Percentiles rank a stretch among this genome's conserved stretches.
Conservation (phyloP, 1,139 yeast genomes). For the Yamadazyma trypodendri region DNA sequence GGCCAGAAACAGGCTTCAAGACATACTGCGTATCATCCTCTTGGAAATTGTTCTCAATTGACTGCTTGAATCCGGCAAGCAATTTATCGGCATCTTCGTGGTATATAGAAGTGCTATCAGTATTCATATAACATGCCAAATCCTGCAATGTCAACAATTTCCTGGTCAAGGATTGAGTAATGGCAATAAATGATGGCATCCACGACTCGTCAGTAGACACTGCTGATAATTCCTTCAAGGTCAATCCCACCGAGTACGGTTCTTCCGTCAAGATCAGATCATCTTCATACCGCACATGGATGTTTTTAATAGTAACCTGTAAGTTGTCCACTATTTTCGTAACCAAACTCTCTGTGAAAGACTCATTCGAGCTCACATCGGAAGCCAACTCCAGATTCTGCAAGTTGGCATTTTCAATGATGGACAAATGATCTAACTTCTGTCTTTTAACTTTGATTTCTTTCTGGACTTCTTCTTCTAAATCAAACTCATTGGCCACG, state of each 20-base stretch:
- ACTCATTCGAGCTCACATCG: conserved; percentile 56
- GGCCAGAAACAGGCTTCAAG: conserved; percentile 85
- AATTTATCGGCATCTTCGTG: conserved; percentile 44
- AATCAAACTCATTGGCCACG: conserved; percentile 50
- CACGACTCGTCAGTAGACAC: conserved; percentile 84
- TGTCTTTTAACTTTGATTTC: conserved; percentile 66
- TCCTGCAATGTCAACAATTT: conserved; percentile 77
- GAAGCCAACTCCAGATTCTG: conserved; percentile 41
- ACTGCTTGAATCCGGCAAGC: conserved; percentile 38
- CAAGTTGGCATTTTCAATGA: conserved; percentile 46
- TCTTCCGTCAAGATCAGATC: conserved; percentile 58
- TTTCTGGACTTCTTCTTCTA: conserved; percentile 65
- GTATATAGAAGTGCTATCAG: conserved; percentile 54
- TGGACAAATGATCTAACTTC: conserved; percentile 67
- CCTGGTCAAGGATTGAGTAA: conserved; percentile 65
- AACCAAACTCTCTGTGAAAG: conserved; percentile 82
- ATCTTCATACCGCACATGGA: conserved; percentile 92
- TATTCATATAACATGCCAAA: conserved; percentile 83
- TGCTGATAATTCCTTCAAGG: conserved; percentile 85
- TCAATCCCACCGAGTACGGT: conserved; percentile 83
- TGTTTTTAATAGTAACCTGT: conserved; percentile 89
- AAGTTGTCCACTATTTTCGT: conserved; percentile 91
- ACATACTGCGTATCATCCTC: conserved; percentile 55
- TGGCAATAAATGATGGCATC: conserved; percentile 82
- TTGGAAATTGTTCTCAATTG: conserved; percentile 22